Evolutionary conservation across 2,329 filamentous ascomycete species (phyloP).

Genomic region (Aaosphaeria pasadenensis): DNA sequence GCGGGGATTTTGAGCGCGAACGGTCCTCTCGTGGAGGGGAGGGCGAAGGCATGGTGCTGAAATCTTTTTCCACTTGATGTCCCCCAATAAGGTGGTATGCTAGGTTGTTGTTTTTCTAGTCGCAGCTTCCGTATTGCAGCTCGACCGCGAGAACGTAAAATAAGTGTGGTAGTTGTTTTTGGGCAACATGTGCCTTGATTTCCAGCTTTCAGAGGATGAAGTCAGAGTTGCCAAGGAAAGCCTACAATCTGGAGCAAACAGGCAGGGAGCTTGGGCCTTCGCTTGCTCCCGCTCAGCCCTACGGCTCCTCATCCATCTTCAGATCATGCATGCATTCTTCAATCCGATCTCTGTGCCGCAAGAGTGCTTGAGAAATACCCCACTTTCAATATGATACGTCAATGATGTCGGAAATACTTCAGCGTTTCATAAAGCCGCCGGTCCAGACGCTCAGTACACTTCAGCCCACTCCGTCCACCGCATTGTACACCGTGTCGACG

Average conservation of each 20-base stretch:
- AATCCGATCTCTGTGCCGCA: neutral
- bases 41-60: neutral
- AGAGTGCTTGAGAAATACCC: neutral
- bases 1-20: conserved; percentile 13
- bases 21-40: conserved; percentile 1
- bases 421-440: conserved; percentile 25
- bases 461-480: conserved; percentile 72
- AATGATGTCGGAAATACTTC: conserved; percentile 18
- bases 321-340: neutral
- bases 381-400: neutral
- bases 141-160: neutral
- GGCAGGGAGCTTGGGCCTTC: conserved; percentile 5
- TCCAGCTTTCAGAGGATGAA: neutral
- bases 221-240: neutral
- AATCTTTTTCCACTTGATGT: neutral
- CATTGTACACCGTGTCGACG: conserved; percentile 88
- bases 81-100: neutral
- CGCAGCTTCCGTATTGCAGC: neutral
- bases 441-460: conserved; percentile 20
- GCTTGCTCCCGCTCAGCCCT: conserved; percentile 5
- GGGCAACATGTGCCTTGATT: too few relatives aligned
- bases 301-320: neutral
- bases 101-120: neutral
- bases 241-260: neutral
- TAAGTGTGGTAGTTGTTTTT: too few relatives aligned